Percentiles rank a stretch among this genome's conserved stretches.
phyloP scores from a whole-genome alignment of 2,329 filamentous ascomycete genomes.

The Cladosporium sp. region DNA sequence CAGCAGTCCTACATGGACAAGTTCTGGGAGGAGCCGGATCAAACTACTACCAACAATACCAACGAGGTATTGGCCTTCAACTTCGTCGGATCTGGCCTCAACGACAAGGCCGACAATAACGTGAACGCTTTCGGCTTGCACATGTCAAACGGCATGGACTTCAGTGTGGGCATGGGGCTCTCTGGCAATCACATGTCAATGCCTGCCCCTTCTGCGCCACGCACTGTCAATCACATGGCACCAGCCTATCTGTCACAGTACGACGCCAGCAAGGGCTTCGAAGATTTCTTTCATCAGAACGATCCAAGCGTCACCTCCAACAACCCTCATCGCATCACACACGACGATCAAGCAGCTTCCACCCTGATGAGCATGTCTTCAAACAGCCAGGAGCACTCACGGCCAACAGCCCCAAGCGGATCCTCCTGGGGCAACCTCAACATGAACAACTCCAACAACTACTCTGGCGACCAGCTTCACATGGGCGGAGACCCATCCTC shows the following conservation, averaged over 20 bases:
- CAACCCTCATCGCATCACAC: neutral
- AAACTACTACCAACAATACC: neutral
- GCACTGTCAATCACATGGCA: constrained; percentile 15
- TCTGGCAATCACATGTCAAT: constrained; percentile 6
- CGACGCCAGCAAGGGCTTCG: constrained; percentile 14
- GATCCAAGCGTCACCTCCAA: neutral
- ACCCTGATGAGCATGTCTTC: constrained; percentile 17
- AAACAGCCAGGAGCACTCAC: constrained; percentile 8
- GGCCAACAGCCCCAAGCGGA: constrained; percentile 1
- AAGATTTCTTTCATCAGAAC: constrained; percentile 1
- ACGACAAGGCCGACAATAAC: neutral
- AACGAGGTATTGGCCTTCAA: constrained; percentile 3
- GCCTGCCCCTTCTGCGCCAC: constrained; percentile 2
- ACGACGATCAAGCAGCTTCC: constrained; percentile 14
- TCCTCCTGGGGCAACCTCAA: constrained; percentile 13
- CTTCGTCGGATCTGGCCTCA: constrained; percentile 5
- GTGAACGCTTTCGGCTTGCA: constrained; percentile 3
- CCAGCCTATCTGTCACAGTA: constrained; percentile 10
- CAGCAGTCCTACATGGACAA: constrained; percentile 9
- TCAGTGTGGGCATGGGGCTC: neutral
- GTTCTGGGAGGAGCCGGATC: constrained; percentile 11
- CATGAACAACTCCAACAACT: neutral
- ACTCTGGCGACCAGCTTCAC: constrained; percentile 4
- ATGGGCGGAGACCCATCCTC: constrained; percentile 7
- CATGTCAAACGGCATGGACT: constrained; percentile 10